Base-by-base conservation (phyloP, 2,329 filamentous ascomycete genomes). In the Neoscytalidium dimidiatum region DNA sequence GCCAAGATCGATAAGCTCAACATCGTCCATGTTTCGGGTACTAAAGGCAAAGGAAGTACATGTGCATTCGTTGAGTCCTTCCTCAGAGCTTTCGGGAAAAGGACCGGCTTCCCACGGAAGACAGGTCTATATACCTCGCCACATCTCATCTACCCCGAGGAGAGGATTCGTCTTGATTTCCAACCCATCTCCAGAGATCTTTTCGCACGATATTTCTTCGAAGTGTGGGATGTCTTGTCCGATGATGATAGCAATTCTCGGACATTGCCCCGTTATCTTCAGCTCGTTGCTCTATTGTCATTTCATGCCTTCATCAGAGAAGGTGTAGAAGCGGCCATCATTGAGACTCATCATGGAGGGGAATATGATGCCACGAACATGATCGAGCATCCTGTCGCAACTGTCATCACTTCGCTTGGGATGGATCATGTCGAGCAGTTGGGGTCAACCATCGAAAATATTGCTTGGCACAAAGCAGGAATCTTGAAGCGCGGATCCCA, bases 11-110 rank as follows among this genome's bases (percentile, higher is more conserved):
- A 41, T 17, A 41, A 41, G 9, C 35, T 41, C 35, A 90, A 90
- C 69, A 82, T 91, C 28, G 74, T 92, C 43, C 89, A 92, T 75
- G 84, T 92, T 28, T 86, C 89, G 26, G 90, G 90, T 4, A 92
- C 89, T n/a, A 92, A 92, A 74, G 90, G 90, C 4, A 92, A 92
- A 76, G 90, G 90, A 29, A 89, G 85, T 71, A 90, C 88, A 1
- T 92, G 89, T 71, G 89, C 88, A 43, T 91, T 89, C 68, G 81
- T 86, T 65, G 83, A 87, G 67, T 86, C 85, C 7, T 87, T 92
- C 67, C 82, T 92, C 49, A 77, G 80, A 17, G 80, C 80, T 61
- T 84, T 87, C 70, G 81, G 80, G 19, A 66, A 69, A 71, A 71
- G 51, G 69, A 69, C 4, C 64, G 72, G 63, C 9, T 69, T 21